Evolutionary conservation across 1,284 basidiomycete genomes (phyloP).

Genomic region (Leccinum idahoense): DNA sequence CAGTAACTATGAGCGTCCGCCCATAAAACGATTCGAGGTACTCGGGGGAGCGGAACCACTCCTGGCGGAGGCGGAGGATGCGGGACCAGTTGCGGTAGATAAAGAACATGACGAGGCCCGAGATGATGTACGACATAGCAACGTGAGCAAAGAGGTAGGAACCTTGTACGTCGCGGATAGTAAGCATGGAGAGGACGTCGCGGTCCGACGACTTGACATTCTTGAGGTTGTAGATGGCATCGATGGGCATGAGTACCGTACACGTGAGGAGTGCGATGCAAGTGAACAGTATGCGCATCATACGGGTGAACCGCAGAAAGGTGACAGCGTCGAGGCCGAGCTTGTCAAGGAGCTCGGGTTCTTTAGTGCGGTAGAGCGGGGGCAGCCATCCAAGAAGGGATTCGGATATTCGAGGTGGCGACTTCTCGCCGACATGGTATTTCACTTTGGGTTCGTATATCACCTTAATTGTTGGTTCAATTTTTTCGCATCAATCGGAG

Average conservation of each 20-base stretch:
- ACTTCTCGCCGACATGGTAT: conserved; percentile 79
- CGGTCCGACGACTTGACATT: conserved; percentile 22
- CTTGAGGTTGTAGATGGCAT: conserved; percentile 58
- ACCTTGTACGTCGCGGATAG: conserved; percentile 60
- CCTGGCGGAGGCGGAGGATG: conserved; percentile 53
- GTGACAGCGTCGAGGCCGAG: conserved; percentile 91
- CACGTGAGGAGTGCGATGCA: conserved; percentile 64
- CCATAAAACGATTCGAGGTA: conserved; percentile 63
- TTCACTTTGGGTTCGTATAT: conserved; percentile 88
- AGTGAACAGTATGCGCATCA: conserved; percentile 79
- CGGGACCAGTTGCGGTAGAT: conserved; percentile 62
- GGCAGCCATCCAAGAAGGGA: conserved; percentile 85
- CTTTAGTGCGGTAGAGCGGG: conserved; percentile 79
- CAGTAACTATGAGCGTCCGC: conserved; percentile 60
- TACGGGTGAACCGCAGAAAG: conserved; percentile 87
- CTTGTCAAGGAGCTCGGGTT: conserved; percentile 85
- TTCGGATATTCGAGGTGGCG: conserved; percentile 77
- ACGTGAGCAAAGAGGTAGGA: conserved; percentile 62
- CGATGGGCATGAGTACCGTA: conserved; percentile 77
- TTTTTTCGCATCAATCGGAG: not conserved
- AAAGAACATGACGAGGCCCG: conserved; percentile 49
- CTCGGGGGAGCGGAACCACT: conserved; percentile 65
- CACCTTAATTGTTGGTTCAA: conserved; percentile 36
- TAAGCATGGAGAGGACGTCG: conserved; percentile 55
- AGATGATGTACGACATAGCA: conserved; percentile 57